Conservation (phyloP, 768 basidiomycete species). For the Pleurotus eryngii region DNA sequence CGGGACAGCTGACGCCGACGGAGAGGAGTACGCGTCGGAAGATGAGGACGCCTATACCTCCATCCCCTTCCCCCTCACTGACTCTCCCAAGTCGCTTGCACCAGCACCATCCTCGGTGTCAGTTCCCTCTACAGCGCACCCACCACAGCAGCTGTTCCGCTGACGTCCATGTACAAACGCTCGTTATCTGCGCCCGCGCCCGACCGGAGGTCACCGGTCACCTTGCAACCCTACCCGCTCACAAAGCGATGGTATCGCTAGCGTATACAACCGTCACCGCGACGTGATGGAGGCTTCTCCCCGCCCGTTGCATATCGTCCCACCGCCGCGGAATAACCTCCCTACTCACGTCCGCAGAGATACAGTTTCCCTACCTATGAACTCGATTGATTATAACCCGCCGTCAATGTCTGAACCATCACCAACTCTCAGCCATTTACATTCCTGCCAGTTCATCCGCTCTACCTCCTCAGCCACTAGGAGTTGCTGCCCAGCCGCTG, state of each 20-base stretch:
- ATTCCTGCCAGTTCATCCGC: constrained; percentile 8
- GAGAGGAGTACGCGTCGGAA: background rate
- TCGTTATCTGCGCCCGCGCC: constrained; percentile 53
- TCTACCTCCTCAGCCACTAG: constrained; percentile 19
- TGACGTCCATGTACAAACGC: constrained; percentile 66
- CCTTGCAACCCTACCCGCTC: background rate
- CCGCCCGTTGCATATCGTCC: constrained; percentile 10
- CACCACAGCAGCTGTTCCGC: constrained; percentile 29
- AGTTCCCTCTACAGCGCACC: background rate
- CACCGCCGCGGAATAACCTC: constrained; percentile 12
- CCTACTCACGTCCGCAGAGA: constrained; percentile 23
- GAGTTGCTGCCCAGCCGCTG: constrained; percentile 14
- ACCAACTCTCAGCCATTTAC: constrained; percentile 11
- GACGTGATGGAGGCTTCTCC: constrained; percentile 2
- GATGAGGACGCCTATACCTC: constrained; percentile 6
- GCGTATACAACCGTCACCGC: background rate
- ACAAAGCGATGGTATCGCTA: background rate
- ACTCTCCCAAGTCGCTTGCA: background rate
- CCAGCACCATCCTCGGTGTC: background rate
- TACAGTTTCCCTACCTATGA: constrained; percentile 25
- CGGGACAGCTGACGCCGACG: constrained; percentile 4
- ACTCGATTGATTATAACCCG: constrained; percentile 8
- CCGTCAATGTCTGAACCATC: constrained; percentile 10
- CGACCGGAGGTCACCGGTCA: background rate
- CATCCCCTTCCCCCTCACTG: constrained; percentile 19